Conservation (phyloP, 2,329 filamentous ascomycete species). For the Leptographium wingfieldii region DNA sequence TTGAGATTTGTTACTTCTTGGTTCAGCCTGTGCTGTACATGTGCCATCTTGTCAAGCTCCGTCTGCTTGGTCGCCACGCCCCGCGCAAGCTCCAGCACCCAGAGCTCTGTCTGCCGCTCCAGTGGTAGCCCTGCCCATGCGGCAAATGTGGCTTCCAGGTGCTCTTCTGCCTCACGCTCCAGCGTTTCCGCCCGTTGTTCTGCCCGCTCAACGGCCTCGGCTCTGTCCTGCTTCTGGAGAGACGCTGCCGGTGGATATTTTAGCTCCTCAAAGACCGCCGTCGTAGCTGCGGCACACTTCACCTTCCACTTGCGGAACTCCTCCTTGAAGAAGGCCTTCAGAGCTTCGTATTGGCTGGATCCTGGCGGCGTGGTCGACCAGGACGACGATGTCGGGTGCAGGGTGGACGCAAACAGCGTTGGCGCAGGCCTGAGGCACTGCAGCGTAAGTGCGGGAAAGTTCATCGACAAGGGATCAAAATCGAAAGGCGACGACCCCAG, state of each 20-base stretch:
- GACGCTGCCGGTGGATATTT: conserved; percentile 31
- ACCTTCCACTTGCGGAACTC: conserved; percentile 56
- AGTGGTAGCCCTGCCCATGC: conserved; percentile 58
- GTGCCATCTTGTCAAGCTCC: conserved; percentile 37
- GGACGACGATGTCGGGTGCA: conserved; percentile 63
- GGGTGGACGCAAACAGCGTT: conserved; percentile 69
- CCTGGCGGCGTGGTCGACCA: conserved; percentile 72
- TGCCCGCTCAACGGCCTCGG: conserved; percentile 33
- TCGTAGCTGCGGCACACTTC: conserved; percentile 36
- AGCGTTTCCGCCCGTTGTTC: conserved; percentile 44
- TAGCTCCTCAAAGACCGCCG: conserved; percentile 36
- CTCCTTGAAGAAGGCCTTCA: conserved; percentile 53
- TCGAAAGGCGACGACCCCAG: conserved; percentile 50
- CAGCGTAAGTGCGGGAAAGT: conserved; percentile 74
- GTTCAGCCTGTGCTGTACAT: conserved; percentile 34
- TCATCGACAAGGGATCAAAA: conserved; percentile 74
- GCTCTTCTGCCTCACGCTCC: conserved; percentile 57
- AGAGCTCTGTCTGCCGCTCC: conserved; percentile 45
- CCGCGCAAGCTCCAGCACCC: conserved; percentile 49
- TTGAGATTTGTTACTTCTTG: conserved; percentile 47
- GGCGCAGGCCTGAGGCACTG: conserved; percentile 70
- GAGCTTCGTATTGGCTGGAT: conserved; percentile 58
- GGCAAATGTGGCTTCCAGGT: conserved; percentile 63
- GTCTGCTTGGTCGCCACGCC: conserved; percentile 44
- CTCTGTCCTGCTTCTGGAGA: conserved; percentile 28